phyloP scores from a whole-genome alignment of 768 basidiomycete genomes.

The Amanita thiersii region DNA sequence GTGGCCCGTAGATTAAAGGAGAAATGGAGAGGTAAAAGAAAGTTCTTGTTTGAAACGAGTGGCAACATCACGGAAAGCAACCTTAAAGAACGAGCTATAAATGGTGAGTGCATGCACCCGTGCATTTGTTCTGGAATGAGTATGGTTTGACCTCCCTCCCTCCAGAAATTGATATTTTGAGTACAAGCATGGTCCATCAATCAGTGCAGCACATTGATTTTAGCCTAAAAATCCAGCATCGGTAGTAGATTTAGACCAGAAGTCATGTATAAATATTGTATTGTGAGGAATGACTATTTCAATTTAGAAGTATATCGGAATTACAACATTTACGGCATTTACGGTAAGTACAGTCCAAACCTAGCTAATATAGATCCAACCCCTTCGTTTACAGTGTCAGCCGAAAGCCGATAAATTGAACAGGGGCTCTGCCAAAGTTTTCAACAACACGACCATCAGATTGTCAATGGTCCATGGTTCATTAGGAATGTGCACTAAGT shows the following conservation, averaged over 20 bases:
- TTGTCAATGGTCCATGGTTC: too few species aligned
- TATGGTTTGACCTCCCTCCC: neutral
- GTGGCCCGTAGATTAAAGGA: constrained; percentile 68
- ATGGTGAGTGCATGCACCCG: constrained; percentile 43
- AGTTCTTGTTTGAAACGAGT: constrained; percentile 89
- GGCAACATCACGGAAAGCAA: constrained; percentile 92
- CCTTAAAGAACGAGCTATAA: constrained; percentile 69
- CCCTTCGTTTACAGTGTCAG: too few species aligned
- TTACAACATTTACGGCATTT: too few species aligned
- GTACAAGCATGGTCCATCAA: constrained; percentile 87
- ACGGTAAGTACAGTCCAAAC: too few species aligned
- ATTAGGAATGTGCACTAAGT: too few species aligned
- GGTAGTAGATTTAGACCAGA: too few species aligned
- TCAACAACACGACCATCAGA: too few species aligned
- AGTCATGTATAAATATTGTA: neutral
- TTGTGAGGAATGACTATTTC: too few species aligned
- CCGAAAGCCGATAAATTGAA: too few species aligned
- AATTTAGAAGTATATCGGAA: too few species aligned
- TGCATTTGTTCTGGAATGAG: neutral
- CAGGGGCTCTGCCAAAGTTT: too few species aligned
- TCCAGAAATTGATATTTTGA: constrained; percentile 88
- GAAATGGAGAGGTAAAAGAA: constrained; percentile 73
- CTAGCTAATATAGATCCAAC: too few species aligned
- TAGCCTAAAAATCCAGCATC: constrained; percentile 86
- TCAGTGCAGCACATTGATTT: constrained; percentile 94